phyloP scores from a whole-genome alignment of 208 protist genomes.

The Phytomonas serpens region DNA sequence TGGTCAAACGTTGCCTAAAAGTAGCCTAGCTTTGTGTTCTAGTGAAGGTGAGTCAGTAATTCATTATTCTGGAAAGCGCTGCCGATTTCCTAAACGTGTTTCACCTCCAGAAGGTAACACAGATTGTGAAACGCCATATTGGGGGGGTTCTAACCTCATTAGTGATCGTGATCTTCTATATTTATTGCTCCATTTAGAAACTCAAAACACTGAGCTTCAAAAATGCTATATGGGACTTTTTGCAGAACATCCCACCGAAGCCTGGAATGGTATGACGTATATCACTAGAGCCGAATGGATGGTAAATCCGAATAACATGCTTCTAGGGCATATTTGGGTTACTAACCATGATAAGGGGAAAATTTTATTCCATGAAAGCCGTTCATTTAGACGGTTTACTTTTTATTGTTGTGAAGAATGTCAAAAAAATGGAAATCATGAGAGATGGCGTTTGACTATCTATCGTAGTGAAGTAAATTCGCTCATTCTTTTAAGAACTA shows the following conservation, averaged over 20 bases:
- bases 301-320: conserved; percentile 25
- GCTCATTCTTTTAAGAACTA: conserved; percentile 35
- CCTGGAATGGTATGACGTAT: conserved; percentile 75
- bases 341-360: conserved; percentile 31
- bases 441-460: conserved; percentile 56
- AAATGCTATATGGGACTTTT: conserved; percentile 70
- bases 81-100: conserved; percentile 47
- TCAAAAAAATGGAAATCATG: conserved; percentile 34
- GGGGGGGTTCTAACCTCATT: conserved; percentile 38
- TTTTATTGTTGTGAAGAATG: conserved; percentile 72
- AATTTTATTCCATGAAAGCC: conserved; percentile 50
- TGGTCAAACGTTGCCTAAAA: conserved; percentile 4
- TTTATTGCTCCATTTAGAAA: conserved; percentile 42
- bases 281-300: conserved; percentile 35
- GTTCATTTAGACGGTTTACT: conserved; percentile 37
- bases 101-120: conserved; percentile 59
- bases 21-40: conserved; percentile 19
- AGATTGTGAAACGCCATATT: conserved; percentile 74
- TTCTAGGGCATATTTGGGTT: conserved; percentile 68
- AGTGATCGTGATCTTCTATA: conserved; percentile 47
- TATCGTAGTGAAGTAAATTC: conserved; percentile 37
- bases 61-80: conserved; percentile 48
- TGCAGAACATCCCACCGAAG: conserved; percentile 38
- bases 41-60: conserved; percentile 41
- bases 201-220: conserved; percentile 52